phyloP scores from a whole-genome alignment of 169 alveolate species.

The Cryptosporidium muris region DNA sequence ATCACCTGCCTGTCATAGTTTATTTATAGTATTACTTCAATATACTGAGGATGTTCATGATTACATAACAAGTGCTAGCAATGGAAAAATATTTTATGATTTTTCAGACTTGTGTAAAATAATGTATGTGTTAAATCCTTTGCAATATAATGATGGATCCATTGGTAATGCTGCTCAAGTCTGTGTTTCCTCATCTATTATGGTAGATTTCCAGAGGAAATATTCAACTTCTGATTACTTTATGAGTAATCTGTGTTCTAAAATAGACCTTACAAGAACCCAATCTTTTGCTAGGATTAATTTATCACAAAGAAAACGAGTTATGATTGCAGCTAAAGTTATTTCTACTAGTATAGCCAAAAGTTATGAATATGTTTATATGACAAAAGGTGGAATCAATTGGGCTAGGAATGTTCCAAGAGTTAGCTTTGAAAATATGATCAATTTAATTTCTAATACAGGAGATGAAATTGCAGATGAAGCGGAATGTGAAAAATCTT shows the following conservation, averaged over 20 bases:
- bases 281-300: slow-evolving; percentile 56
- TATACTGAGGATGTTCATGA: slow-evolving; percentile 42
- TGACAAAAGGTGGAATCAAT: slow-evolving; percentile 23
- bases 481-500: slow-evolving; percentile 44
- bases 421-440: slow-evolving; percentile 36
- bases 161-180: slow-evolving; percentile 25
- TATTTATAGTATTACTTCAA: slow-evolving; percentile 38
- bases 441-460: slow-evolving; percentile 59
- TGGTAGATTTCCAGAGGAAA: slow-evolving; percentile 44
- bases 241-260: slow-evolving; percentile 59
- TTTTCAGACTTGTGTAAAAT: slow-evolving; percentile 46
- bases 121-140: slow-evolving; percentile 36
- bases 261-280: slow-evolving; percentile 55
- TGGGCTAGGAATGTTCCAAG: slow-evolving; percentile 71
- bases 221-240: slow-evolving; percentile 12
- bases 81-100: slow-evolving; percentile 44
- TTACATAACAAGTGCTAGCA: slow-evolving; percentile 29
- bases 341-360: slow-evolving; percentile 32
- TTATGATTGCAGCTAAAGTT: slow-evolving; percentile 19
- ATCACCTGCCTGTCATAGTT: slow-evolving; percentile 64
- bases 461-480: slow-evolving; percentile 7
- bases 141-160: background rate
- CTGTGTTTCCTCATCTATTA: slow-evolving; percentile 31
- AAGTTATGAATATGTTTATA: slow-evolving; percentile 33
- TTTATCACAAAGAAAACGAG: slow-evolving; percentile 22